Percentiles rank a stretch among this genome's conserved stretches.
Evolutionary conservation across 768 basidiomycete genomes (phyloP).

Genomic region (Phlebiopsis flavidoalba): DNA sequence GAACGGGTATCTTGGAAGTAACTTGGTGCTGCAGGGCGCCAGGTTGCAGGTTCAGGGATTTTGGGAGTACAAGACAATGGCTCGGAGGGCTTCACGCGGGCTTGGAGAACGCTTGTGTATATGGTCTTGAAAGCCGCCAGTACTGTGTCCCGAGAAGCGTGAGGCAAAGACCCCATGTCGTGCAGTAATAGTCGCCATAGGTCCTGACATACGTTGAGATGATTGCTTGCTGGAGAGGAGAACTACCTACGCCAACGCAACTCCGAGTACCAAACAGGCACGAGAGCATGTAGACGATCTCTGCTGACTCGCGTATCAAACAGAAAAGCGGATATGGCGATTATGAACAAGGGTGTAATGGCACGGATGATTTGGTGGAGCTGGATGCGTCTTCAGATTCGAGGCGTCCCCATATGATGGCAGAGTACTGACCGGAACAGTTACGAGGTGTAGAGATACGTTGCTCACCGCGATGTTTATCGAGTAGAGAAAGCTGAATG

Average conservation of each 20-base stretch:
- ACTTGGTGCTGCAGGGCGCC: background rate
- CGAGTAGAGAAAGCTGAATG: constrained; percentile 89
- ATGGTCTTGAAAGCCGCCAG: constrained; percentile 94
- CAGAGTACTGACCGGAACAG: constrained; percentile 66
- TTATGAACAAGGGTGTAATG: constrained; percentile 88
- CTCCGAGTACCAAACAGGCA: constrained; percentile 87
- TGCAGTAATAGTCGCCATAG: constrained; percentile 95
- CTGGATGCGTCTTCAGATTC: constrained; percentile 32
- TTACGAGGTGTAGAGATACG: constrained; percentile 81
- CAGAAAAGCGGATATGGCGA: constrained; percentile 68
- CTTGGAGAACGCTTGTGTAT: constrained; percentile 77
- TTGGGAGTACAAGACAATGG: background rate
- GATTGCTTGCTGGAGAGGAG: background rate
- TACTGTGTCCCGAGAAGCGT: constrained; percentile 90
- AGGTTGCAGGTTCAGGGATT: constrained; percentile 1
- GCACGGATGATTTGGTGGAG: constrained; percentile 98
- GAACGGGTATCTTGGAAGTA: background rate
- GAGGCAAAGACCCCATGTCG: constrained; percentile 74
- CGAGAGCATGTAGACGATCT: constrained; percentile 62
- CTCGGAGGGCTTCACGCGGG: constrained; percentile 14
- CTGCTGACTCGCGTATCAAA: constrained; percentile 56
- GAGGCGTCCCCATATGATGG: background rate
- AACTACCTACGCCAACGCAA: constrained; percentile 76
- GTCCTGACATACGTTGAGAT: constrained; percentile 45
- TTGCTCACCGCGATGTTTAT: constrained; percentile 96